Evolutionary conservation across 768 basidiomycete species (phyloP).

Genomic region (Suillus spraguei): DNA sequence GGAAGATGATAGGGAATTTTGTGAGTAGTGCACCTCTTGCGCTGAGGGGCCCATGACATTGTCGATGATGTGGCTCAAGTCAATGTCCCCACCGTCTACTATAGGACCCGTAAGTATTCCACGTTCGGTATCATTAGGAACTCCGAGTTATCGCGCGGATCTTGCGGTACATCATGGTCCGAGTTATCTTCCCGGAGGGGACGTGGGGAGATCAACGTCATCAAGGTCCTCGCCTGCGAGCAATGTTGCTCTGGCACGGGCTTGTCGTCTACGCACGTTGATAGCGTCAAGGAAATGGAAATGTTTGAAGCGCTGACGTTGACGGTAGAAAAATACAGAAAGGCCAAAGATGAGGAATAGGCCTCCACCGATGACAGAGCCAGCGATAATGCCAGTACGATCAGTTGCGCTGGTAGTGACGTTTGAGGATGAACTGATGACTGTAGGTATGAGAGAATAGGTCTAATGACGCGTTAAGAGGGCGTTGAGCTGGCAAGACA

Average conservation of each 20-base stretch:
- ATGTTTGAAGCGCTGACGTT: slow-evolving; percentile 38
- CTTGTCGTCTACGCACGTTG: slow-evolving; percentile 23
- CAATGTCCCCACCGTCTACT: slow-evolving; percentile 16
- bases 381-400: slow-evolving; percentile 46
- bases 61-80: slow-evolving; percentile 45
- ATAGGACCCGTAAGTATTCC: slow-evolving; percentile 27
- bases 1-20: slow-evolving; percentile 27
- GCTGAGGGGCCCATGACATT: slow-evolving; percentile 49
- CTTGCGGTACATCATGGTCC: slow-evolving; percentile 28
- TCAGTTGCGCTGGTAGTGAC: slow-evolving; percentile 12
- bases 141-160: slow-evolving; percentile 8
- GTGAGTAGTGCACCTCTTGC: slow-evolving; percentile 21
- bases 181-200: slow-evolving; percentile 19
- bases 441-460: slow-evolving; percentile 19
- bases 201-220: slow-evolving; percentile 13
- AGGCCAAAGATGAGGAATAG: slow-evolving; percentile 39
- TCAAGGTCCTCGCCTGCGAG: slow-evolving; percentile 30
- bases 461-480: slow-evolving; percentile 16
- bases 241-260: slow-evolving; percentile 21
- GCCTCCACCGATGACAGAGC: slow-evolving; percentile 40
- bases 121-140: slow-evolving; percentile 15
- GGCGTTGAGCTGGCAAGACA: no score
- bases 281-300: slow-evolving; percentile 34
- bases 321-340: slow-evolving; percentile 38
- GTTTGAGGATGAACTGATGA: slow-evolving; percentile 15